Conservation (phyloP, 2,329 filamentous ascomycete genomes). For the Talaromyces sp. region DNA sequence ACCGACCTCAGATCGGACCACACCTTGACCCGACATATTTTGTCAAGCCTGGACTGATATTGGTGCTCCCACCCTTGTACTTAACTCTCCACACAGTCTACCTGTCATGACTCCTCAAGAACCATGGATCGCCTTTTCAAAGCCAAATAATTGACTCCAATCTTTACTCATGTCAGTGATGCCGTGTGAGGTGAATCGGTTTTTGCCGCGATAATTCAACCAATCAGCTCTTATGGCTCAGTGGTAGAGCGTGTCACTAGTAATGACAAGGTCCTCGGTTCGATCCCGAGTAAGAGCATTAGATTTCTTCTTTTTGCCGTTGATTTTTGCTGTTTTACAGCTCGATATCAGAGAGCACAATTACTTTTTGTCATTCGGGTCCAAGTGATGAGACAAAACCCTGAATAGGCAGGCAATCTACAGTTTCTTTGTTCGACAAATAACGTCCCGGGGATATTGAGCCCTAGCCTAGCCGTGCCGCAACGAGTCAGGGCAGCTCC, state of each 20-base stretch:
- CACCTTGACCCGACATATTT: too few species aligned
- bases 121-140: too few species aligned
- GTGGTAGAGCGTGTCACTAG: slow-evolving; percentile 11
- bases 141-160: too few species aligned
- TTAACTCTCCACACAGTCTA: too few species aligned
- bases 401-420: neutral
- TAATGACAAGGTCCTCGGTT: slow-evolving; percentile 11
- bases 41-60: too few species aligned
- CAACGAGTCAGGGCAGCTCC: too few species aligned
- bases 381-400: neutral
- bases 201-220: neutral
- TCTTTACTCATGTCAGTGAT: too few species aligned
- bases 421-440: neutral
- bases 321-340: neutral
- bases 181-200: too few species aligned
- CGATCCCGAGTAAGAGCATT: slow-evolving; percentile 5
- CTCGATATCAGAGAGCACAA: too few species aligned
- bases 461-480: too few species aligned
- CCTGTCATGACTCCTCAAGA: neutral
- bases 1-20: too few species aligned
- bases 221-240: slow-evolving; percentile 10
- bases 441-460: neutral
- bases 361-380: neutral
- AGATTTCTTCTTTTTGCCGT: neutral
- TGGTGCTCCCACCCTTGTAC: too few species aligned